Evolutionary conservation across 1,284 basidiomycete genomes (phyloP), one percentile per base, ranked within the genome.

Genomic region (Thecaphora frezii): DNA sequence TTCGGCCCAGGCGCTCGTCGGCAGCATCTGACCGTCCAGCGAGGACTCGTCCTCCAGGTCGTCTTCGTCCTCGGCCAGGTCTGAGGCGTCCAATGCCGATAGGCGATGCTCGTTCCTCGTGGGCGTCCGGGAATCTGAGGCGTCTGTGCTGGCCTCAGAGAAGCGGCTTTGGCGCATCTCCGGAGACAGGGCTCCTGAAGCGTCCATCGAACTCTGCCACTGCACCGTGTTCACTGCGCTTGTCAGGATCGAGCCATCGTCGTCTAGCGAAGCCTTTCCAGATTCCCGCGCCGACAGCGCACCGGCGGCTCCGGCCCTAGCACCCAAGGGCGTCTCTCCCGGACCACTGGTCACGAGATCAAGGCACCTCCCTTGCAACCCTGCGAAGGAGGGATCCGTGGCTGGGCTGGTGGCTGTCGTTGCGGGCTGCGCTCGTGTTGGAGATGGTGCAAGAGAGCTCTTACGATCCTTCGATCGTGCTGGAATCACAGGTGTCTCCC

Each of bases 1-100:
- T 41, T 74, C 73, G n/a, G 58, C 54, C 73, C 73, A 74, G 5
- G 72, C 72, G 45, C 62, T 66, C 0, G 68, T 55, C 1, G 72
- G 72, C 19, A 74, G 65, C 56, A 71, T 50, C 38, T 60, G 62
- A 2, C 42, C 56, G 37, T 71, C 71, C 23, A 30, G 51, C 10
- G 68, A 61, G 13, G 26, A 26, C 19, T 66, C 53, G 13, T 64
- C 58, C 26, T 62, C 42, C 3, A 42, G 48, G 16, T 71, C 66
- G 18, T 41, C 46, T 24, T 55, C 56, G 3, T 41, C 23, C n/a
- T 41, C 40, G 5, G n/a, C 42, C 8, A 19, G 9, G 42, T 44
- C 23, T 5, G 25, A n/a, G 9, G n/a, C 7, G 3, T 40, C 24
- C 38, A 23, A 23, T 3, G 18, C 46, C 23, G 66, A 61, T 9